Conservation (phyloP, 306 rosid species). For the Malus sieversii region DNA sequence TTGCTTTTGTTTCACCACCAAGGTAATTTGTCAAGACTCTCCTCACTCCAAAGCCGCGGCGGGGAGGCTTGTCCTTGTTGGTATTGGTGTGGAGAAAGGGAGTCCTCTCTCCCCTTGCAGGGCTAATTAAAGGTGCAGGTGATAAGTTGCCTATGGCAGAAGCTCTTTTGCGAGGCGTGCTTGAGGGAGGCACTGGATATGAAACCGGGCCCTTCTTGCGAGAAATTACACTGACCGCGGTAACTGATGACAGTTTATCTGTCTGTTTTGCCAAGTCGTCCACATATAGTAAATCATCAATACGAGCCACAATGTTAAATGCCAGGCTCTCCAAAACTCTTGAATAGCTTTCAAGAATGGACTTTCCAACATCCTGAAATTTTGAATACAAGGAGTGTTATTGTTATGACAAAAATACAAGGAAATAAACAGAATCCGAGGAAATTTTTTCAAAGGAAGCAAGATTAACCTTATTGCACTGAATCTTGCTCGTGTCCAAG, state of each 20-base stretch:
- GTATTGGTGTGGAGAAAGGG: slow-evolving; percentile 55
- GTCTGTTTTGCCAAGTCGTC: slow-evolving; percentile 77
- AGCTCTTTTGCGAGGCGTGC: slow-evolving; percentile 60
- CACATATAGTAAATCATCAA: slow-evolving; percentile 74
- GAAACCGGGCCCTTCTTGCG: slow-evolving; percentile 46
- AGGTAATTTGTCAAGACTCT: slow-evolving; percentile 87
- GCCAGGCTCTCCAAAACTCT: slow-evolving; percentile 93
- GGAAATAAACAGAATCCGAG: not conserved
- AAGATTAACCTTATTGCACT: slow-evolving; percentile 65
- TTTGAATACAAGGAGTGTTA: not conserved
- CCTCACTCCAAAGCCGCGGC: slow-evolving; percentile 78
- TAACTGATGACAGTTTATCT: slow-evolving; percentile 49
- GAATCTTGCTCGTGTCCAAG: slow-evolving; percentile 86
- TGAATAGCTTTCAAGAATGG: slow-evolving; percentile 89
- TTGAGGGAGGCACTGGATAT: slow-evolving; percentile 56
- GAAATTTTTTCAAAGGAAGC: not conserved
- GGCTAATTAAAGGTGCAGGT: slow-evolving; percentile 62
- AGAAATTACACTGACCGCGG: slow-evolving; percentile 47
- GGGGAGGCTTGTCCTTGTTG: slow-evolving; percentile 39
- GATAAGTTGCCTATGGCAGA: slow-evolving; percentile 41
- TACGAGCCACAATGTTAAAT: slow-evolving; percentile 77
- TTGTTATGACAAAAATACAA: not conserved
- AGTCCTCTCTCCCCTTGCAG: slow-evolving; percentile 76
- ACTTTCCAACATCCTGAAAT: slow-evolving; percentile 89
- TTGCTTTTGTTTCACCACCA: slow-evolving; percentile 68